Percentiles rank a stretch among this genome's conserved stretches.
phyloP scores from a whole-genome alignment of 495 filamentous ascomycete genomes.

The Chaetomium cochliodes region DNA sequence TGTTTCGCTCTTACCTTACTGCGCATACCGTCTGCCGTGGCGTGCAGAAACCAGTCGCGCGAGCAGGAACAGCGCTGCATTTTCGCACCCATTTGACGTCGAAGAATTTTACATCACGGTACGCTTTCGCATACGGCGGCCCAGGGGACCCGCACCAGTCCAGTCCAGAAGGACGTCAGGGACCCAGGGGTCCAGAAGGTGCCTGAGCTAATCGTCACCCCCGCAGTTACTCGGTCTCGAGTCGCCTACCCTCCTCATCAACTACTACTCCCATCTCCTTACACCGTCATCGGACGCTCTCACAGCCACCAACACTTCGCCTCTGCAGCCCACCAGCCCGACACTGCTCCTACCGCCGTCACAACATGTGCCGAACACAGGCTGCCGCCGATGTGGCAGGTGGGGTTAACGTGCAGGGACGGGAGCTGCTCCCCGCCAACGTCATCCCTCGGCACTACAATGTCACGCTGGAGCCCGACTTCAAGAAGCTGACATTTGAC shows the following conservation, averaged over 20 bases:
- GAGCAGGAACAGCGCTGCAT: slow-evolving; percentile 6
- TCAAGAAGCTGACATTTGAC: slow-evolving; percentile 67
- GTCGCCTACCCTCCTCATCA: slow-evolving; percentile 28
- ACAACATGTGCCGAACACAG: slow-evolving; percentile 57
- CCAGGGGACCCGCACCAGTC: slow-evolving; percentile 3
- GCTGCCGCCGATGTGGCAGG: slow-evolving; percentile 45
- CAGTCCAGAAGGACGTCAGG: background rate
- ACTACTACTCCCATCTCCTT: slow-evolving; percentile 4
- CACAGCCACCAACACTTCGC: slow-evolving; percentile 22
- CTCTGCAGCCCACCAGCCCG: slow-evolving; percentile 38
- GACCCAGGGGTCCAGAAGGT: background rate
- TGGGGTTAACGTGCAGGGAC: slow-evolving; percentile 48
- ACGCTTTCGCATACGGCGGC: slow-evolving; percentile 5
- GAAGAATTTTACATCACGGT: slow-evolving; percentile 32
- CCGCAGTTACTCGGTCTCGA: slow-evolving; percentile 30
- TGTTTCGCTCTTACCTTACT: slow-evolving; percentile 31
- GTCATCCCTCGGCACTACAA: slow-evolving; percentile 68
- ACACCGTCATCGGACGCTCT: slow-evolving; percentile 23
- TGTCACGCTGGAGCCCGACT: slow-evolving; percentile 70
- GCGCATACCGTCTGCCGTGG: slow-evolving; percentile 30
- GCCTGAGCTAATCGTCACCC: slow-evolving; percentile 23
- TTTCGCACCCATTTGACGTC: slow-evolving; percentile 18
- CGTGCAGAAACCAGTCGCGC: slow-evolving; percentile 25
- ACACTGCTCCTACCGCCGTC: slow-evolving; percentile 52
- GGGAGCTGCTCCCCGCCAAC: slow-evolving; percentile 63